Conservation (phyloP, 2,329 filamentous ascomycete genomes). For the Monilinia fructicola region DNA sequence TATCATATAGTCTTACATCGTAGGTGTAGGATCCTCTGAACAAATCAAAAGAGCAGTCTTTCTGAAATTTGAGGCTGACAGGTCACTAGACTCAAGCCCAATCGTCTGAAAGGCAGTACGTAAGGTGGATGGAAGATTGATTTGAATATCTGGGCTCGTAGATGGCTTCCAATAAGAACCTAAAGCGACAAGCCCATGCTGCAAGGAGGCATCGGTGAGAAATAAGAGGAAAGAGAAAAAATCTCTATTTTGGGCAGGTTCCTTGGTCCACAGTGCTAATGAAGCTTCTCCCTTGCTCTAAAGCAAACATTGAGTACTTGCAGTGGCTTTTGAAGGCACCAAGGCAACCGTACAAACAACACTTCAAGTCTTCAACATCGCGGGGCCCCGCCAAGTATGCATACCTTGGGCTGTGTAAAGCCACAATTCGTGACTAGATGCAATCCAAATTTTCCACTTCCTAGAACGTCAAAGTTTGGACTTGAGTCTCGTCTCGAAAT, state of each 20-base stretch:
- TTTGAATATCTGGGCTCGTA: background rate
- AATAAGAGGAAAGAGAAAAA: too few species aligned
- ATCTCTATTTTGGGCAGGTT: background rate
- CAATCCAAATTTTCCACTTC: background rate
- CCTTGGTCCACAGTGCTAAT: background rate
- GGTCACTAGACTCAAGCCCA: conserved; percentile 9
- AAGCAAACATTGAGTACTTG: background rate
- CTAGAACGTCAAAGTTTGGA: too few species aligned
- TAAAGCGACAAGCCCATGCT: background rate
- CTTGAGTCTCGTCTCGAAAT: background rate
- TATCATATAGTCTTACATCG: background rate
- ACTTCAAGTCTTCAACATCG: background rate
- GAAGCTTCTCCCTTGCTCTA: background rate
- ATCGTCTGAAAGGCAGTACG: background rate
- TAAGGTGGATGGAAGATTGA: background rate
- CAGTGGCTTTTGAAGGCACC: background rate
- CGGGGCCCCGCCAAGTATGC: conserved; percentile 5
- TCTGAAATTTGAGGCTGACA: conserved; percentile 1
- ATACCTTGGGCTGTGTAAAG: background rate
- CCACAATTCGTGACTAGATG: background rate
- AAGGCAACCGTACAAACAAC: background rate
- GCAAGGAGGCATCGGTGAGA: background rate
- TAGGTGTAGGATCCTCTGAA: background rate
- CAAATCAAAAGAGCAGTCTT: background rate
- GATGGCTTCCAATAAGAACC: conserved; percentile 1